These are phyloP conservation scores for Amanita polypyramis DNA, from an alignment of 768 basidiomycete genomes.

Conservation along the genomic window DNA sequence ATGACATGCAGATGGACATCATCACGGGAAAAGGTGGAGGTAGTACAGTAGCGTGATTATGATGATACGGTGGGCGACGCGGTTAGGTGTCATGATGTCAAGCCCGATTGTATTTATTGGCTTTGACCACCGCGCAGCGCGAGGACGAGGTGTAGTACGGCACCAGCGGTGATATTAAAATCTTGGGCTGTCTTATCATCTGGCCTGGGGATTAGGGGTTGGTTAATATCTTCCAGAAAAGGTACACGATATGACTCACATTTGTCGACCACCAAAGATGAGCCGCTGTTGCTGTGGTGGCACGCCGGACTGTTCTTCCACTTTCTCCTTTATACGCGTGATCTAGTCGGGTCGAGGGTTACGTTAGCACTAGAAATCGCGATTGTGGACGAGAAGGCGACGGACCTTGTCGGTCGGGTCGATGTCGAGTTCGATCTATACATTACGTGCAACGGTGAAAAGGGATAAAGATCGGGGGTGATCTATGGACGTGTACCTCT, in stretches of 20 bases:
- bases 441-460: neutral
- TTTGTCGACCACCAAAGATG: constrained; percentile 87
- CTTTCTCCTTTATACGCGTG: constrained; percentile 90
- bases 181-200: constrained; percentile 89
- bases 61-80: neutral
- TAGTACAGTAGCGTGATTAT: neutral
- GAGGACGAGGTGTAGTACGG: constrained; percentile 89
- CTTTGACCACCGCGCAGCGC: constrained; percentile 91
- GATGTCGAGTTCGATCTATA: constrained; percentile 90
- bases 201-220: constrained; percentile 36
- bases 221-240: neutral
- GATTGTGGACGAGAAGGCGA: neutral
- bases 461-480: constrained; percentile 5
- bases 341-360: constrained; percentile 43
- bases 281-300: constrained; percentile 93
- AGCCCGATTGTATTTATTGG: constrained; percentile 24
- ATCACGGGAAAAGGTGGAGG: neutral
- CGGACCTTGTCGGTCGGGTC: constrained; percentile 79
- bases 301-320: constrained; percentile 97
- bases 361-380: neutral
- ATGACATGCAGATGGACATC: neutral
- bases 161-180: constrained; percentile 74
- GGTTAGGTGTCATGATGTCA: neutral
- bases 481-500: constrained; percentile 48
- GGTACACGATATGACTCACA: constrained; percentile 40